Percentiles rank a stretch among this genome's conserved stretches.
These are phyloP conservation scores for Fusarium sp. DNA, from an alignment of 2,329 filamentous ascomycete genomes.

Conservation along the genomic window DNA sequence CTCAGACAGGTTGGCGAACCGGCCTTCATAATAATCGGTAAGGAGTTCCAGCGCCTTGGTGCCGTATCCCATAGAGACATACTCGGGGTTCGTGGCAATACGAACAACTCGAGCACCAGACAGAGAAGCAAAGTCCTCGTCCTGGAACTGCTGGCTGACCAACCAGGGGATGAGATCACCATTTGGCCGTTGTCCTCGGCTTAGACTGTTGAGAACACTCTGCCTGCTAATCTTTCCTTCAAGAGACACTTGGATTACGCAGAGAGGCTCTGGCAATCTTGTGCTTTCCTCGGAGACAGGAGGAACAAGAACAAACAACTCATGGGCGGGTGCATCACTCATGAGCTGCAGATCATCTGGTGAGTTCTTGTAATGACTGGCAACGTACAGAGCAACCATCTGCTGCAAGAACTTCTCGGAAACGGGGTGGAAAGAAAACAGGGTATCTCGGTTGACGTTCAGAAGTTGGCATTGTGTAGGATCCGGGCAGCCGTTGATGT, in stretches of 20 bases:
- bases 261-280: conserved; percentile 90
- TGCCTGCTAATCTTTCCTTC: conserved; percentile 95
- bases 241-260: conserved; percentile 92
- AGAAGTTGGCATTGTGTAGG: conserved; percentile 92
- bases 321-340: conserved; percentile 96
- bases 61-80: conserved; percentile 92
- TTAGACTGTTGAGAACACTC: conserved; percentile 90
- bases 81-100: conserved; percentile 97
- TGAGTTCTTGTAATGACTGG: conserved; percentile 97
- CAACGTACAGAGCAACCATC: conserved; percentile 97
- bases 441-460: conserved; percentile 93
- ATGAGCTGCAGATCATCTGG: conserved; percentile 98
- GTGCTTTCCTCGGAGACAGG: conserved; percentile 82
- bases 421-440: conserved; percentile 98
- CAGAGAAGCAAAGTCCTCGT: conserved; percentile 93
- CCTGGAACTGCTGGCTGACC: conserved; percentile 97
- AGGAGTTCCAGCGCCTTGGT: conserved; percentile 88
- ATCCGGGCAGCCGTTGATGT: conserved; percentile 84
- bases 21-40: conserved; percentile 93
- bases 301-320: conserved; percentile 93
- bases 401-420: conserved; percentile 98
- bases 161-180: conserved; percentile 98
- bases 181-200: conserved; percentile 86
- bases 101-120: conserved; percentile 93
- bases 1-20: conserved; percentile 87